These are phyloP conservation scores for Larix sibirica DNA, from an alignment of 83 land plant genomes.

Conservation along the genomic window DNA sequence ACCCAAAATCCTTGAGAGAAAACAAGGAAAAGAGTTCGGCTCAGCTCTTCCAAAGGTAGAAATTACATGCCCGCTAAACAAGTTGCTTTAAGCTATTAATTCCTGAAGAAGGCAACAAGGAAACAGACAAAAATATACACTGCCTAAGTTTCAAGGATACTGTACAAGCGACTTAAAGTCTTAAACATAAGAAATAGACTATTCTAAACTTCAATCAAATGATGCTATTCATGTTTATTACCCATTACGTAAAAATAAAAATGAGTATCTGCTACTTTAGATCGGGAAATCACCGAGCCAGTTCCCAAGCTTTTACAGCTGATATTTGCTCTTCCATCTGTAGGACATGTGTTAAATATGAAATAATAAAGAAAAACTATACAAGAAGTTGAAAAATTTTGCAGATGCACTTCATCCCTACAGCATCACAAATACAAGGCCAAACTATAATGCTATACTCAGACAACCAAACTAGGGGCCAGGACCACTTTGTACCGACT, in stretches of 20 bases:
- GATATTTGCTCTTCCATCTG: constrained; percentile 8
- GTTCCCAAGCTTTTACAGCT: neutral
- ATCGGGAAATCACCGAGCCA: neutral
- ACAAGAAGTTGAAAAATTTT: neutral
- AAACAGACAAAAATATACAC: constrained; percentile 5
- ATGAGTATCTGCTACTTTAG: constrained; percentile 1
- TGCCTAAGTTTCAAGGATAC: constrained; percentile 3
- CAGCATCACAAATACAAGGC: neutral
- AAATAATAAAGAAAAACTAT: neutral
- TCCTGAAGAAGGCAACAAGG: constrained; percentile 13
- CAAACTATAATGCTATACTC: neutral
- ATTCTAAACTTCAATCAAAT: neutral
- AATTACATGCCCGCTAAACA: constrained; percentile 14
- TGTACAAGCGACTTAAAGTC: neutral
- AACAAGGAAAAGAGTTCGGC: constrained; percentile 7
- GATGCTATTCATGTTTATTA: neutral
- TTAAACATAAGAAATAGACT: neutral
- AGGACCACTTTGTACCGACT: neutral
- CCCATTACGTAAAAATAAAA: constrained; percentile 2
- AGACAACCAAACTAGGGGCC: neutral
- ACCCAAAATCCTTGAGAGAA: constrained; percentile 14
- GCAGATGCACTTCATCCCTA: neutral
- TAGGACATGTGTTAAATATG: neutral
- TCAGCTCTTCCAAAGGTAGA: constrained; percentile 12
- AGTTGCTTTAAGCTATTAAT: constrained; percentile 13